These are phyloP conservation scores for Taxillus chinensis DNA, from an alignment of 164 flowering plant genomes.

Conservation along the genomic window DNA sequence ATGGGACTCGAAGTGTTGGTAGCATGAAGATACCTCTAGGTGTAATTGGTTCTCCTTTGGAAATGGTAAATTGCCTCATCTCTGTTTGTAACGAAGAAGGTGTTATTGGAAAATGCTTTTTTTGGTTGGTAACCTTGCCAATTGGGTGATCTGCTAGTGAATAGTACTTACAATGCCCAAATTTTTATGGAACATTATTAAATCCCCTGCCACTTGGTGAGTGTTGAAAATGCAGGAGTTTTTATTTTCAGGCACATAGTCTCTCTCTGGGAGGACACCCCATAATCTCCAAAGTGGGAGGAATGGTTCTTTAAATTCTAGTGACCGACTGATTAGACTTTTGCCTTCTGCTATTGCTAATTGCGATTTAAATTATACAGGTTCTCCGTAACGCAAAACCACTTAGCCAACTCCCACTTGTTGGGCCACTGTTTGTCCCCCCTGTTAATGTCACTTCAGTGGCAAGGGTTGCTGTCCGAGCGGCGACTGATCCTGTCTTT, in stretches of 20 bases:
- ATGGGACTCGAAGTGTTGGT: constrained; percentile 89
- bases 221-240: too few species aligned
- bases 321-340: too few species aligned
- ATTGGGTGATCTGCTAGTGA: too few species aligned
- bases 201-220: too few species aligned
- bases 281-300: too few species aligned
- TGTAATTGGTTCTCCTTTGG: constrained; percentile 80
- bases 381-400: constrained; percentile 73
- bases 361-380: constrained; percentile 17
- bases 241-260: too few species aligned
- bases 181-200: too few species aligned
- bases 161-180: too few species aligned
- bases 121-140: neutral
- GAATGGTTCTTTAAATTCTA: too few species aligned
- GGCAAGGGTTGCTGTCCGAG: constrained; percentile 81
- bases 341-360: neutral
- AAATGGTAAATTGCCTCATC: constrained; percentile 50
- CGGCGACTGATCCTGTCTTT: constrained; percentile 86
- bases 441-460: constrained; percentile 77
- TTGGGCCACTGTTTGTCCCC: constrained; percentile 76
- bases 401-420: constrained; percentile 60
- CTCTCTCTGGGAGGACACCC: too few species aligned
- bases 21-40: constrained; percentile 78
- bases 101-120: neutral
- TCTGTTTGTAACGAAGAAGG: neutral